Conservation (phyloP, 345 rosid species). For the Erodium maritimum region DNA sequence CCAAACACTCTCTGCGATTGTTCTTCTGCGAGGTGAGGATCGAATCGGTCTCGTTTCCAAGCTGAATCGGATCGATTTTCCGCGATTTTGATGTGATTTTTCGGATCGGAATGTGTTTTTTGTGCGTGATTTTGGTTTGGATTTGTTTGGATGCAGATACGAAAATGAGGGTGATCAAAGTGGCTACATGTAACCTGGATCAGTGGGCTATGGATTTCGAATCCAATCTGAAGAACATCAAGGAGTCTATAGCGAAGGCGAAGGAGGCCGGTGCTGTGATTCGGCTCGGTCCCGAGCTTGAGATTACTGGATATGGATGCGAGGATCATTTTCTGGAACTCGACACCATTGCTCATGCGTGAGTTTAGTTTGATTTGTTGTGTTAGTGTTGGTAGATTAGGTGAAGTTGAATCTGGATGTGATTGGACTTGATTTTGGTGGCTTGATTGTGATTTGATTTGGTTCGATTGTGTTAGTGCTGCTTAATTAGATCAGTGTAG, state of each 20-base stretch:
- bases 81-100: neutral
- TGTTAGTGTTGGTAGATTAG: neutral
- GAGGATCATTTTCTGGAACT: slow-evolving; percentile 97
- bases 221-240: slow-evolving; percentile 58
- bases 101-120: neutral
- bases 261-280: slow-evolving; percentile 71
- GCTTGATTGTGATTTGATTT: too few species aligned
- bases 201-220: slow-evolving; percentile 98
- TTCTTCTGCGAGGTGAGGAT: neutral
- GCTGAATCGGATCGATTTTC: neutral
- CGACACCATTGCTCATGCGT: slow-evolving; percentile 78
- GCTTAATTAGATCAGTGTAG: too few species aligned
- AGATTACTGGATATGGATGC: slow-evolving; percentile 94
- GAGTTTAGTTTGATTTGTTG: slow-evolving; percentile 8
- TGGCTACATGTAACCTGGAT: slow-evolving; percentile 82
- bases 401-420: neutral
- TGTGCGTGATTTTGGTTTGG: too few species aligned
- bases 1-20: too few species aligned
- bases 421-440: neutral
- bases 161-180: slow-evolving; percentile 59
- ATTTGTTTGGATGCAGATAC: neutral
- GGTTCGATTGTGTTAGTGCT: too few species aligned
- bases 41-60: neutral
- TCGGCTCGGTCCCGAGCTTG: slow-evolving; percentile 95
- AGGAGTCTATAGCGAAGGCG: slow-evolving; percentile 56